A percentile compares a stretch with the other conserved stretches of the same genome.
Conservation (phyloP, 768 basidiomycete genomes). For the Podaxis sp. region DNA sequence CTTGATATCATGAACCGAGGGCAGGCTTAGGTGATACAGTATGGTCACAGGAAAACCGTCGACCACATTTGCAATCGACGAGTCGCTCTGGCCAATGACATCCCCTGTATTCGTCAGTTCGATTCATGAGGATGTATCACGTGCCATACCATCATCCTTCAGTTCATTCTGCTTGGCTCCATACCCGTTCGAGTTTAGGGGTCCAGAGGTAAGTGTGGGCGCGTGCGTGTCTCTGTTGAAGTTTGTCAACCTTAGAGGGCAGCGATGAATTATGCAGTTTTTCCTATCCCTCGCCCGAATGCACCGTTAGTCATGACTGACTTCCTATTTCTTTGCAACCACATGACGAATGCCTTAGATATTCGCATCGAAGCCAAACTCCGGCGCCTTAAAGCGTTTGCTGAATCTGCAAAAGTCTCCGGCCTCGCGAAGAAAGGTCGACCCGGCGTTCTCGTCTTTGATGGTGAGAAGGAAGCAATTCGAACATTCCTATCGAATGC, state of each 20-base stretch:
- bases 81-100: constrained; percentile 11
- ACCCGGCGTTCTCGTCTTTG: constrained; percentile 39
- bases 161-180: neutral
- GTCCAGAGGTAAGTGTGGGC: neutral
- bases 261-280: constrained; percentile 11
- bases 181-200: neutral
- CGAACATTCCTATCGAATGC: constrained; percentile 32
- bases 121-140: neutral
- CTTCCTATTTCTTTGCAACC: neutral
- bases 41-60: neutral
- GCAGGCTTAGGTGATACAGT: neutral
- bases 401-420: constrained; percentile 30
- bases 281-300: constrained; percentile 36
- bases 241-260: neutral
- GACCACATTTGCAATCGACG: neutral
- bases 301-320: constrained; percentile 31
- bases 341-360: constrained; percentile 18
- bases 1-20: constrained; percentile 6
- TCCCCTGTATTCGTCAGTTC: neutral
- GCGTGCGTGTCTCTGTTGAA: neutral
- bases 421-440: constrained; percentile 41
- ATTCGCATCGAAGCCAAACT: constrained; percentile 37
- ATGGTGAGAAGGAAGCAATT: constrained; percentile 30
- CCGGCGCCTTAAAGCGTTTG: constrained; percentile 34
- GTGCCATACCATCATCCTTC: neutral